Percentiles rank a stretch among this genome's conserved stretches.
These are phyloP conservation scores for Hypoxylon fragiforme DNA, from an alignment of 495 filamentous ascomycete genomes.

Conservation along the genomic window DNA sequence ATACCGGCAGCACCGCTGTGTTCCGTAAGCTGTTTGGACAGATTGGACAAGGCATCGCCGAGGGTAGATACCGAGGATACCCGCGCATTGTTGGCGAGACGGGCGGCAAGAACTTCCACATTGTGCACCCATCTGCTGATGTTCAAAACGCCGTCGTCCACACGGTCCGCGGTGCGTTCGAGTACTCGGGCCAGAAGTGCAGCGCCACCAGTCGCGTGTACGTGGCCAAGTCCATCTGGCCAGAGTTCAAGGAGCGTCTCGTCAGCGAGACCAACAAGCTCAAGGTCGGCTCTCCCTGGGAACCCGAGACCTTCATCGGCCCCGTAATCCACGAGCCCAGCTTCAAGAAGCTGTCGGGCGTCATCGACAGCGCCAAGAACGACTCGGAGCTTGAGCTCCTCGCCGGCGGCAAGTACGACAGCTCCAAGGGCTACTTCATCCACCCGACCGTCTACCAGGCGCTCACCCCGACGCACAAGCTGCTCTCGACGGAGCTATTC, in stretches of 20 bases:
- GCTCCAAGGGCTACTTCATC: slow-evolving; percentile 69
- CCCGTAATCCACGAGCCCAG: slow-evolving; percentile 75
- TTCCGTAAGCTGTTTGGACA: slow-evolving; percentile 75
- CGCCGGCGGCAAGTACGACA: slow-evolving; percentile 70
- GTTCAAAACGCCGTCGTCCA: slow-evolving; percentile 74
- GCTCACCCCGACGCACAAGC: slow-evolving; percentile 61
- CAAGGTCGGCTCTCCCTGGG: slow-evolving; percentile 67
- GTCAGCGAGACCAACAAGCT: slow-evolving; percentile 67
- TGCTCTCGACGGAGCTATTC: slow-evolving; percentile 76
- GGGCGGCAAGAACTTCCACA: slow-evolving; percentile 90
- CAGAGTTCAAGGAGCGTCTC: slow-evolving; percentile 64
- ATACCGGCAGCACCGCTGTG: slow-evolving; percentile 78
- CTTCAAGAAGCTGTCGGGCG: slow-evolving; percentile 69
- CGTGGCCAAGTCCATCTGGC: slow-evolving; percentile 70
- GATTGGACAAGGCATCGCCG: slow-evolving; percentile 69
- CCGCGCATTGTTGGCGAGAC: slow-evolving; percentile 86
- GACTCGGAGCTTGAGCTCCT: slow-evolving; percentile 67
- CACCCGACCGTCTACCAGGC: slow-evolving; percentile 72
- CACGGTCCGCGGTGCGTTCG: slow-evolving; percentile 84
- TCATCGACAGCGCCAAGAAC: slow-evolving; percentile 68
- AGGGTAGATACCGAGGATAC: slow-evolving; percentile 71
- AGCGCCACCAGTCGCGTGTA: slow-evolving; percentile 79
- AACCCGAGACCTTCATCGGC: slow-evolving; percentile 72
- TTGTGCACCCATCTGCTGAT: slow-evolving; percentile 75
- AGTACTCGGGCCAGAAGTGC: slow-evolving; percentile 91